Evolutionary conservation across 148 eudicot species (phyloP).

Genomic region (Talinum fruticosum): DNA sequence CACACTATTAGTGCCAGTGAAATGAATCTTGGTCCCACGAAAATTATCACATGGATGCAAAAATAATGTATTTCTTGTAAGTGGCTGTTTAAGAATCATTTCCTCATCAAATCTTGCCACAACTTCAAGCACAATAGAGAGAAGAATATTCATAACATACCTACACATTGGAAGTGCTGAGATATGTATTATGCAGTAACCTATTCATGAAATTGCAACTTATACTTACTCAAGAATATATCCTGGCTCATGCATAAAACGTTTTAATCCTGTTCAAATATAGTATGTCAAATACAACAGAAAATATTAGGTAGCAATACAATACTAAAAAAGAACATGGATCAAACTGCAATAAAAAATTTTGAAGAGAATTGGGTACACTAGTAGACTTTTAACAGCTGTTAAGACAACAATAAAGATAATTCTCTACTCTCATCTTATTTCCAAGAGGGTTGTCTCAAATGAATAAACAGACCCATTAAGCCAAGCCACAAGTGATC

Average conservation of each 20-base stretch:
- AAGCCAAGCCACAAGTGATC: background rate
- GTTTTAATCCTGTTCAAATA: constrained; percentile 93
- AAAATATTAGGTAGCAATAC: constrained; percentile 7
- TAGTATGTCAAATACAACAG: constrained; percentile 50
- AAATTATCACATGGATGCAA: constrained; percentile 1
- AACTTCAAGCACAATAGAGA: background rate
- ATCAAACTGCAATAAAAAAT: background rate
- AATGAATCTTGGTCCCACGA: background rate
- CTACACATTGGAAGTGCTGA: background rate
- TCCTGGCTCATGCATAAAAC: constrained; percentile 93
- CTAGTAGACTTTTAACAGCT: background rate
- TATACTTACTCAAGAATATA: constrained; percentile 93
- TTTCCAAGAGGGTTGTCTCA: background rate
- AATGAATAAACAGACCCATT: background rate
- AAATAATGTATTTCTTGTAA: background rate
- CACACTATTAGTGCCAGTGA: constrained; percentile 19
- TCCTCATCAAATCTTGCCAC: background rate
- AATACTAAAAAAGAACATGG: background rate
- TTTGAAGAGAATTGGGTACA: background rate
- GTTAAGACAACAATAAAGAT: background rate
- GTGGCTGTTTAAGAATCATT: background rate
- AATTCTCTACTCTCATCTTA: background rate
- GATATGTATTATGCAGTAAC: background rate
- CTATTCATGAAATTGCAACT: background rate
- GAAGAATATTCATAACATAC: background rate